Evolutionary conservation across 257 asterid species (phyloP).

Genomic region (Coffea canephora): DNA sequence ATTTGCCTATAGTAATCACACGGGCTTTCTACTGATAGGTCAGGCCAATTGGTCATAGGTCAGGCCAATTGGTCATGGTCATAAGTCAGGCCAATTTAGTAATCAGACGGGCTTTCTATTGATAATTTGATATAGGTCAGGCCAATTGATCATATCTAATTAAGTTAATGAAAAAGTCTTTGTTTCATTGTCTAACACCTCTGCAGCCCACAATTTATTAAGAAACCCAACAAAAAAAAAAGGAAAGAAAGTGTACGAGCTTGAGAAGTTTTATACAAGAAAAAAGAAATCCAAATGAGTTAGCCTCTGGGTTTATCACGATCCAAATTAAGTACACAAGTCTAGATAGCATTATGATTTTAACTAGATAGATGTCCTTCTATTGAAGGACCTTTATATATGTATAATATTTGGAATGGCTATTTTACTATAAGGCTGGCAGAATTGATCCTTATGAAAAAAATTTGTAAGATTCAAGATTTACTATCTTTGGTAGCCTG

Average conservation of each 20-base stretch:
- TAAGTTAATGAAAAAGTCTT: too few species aligned
- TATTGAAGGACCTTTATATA: neutral
- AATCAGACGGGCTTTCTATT: too few species aligned
- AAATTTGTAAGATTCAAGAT: neutral
- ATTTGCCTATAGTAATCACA: neutral
- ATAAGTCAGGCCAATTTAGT: too few species aligned
- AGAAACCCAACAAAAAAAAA: too few species aligned
- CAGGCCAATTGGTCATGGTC: too few species aligned
- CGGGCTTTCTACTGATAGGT: neutral
- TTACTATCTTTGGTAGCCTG: neutral
- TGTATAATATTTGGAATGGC: neutral
- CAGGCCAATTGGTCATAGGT: too few species aligned
- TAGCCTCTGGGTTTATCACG: neutral
- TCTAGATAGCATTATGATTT: neutral
- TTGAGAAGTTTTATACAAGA: neutral
- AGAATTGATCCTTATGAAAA: neutral
- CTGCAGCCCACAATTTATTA: too few species aligned
- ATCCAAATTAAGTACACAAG: neutral
- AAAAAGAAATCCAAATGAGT: neutral
- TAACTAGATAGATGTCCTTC: neutral
- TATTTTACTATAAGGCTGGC: neutral
- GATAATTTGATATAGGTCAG: too few species aligned
- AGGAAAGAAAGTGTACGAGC: neutral
- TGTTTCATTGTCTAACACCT: too few species aligned
- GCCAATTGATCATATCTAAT: too few species aligned